Conservation (phyloP, 129 eudicot species). For the Solidago caesia region DNA sequence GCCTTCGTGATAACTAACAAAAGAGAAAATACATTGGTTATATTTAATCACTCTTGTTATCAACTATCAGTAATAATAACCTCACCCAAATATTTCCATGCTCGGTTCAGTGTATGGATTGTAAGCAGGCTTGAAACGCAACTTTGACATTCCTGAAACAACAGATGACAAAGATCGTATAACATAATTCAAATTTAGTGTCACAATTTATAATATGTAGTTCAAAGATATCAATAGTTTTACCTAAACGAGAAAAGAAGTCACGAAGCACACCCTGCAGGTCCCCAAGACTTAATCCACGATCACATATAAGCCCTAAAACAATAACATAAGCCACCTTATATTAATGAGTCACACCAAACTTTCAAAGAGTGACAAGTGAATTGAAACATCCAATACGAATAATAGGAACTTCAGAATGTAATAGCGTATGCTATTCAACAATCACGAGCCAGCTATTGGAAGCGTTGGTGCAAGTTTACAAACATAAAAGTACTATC, state of each 20-base stretch:
- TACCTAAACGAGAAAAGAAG: conserved; percentile 90
- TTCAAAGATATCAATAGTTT: background rate
- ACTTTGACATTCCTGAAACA: conserved; percentile 80
- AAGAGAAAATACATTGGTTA: background rate
- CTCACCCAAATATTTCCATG: conserved; percentile 96
- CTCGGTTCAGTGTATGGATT: conserved; percentile 99
- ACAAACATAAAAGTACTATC: no score
- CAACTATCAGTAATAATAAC: background rate
- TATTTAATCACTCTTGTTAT: background rate
- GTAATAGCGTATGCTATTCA: background rate
- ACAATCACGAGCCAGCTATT: no score
- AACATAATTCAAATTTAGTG: background rate
- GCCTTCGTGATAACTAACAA: conserved; percentile 90
- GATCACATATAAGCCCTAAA: conserved; percentile 89
- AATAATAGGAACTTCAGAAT: background rate
- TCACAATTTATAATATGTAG: background rate
- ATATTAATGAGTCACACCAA: background rate
- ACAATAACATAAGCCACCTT: conserved; percentile 12
- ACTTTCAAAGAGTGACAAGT: background rate
- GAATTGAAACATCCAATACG: background rate
- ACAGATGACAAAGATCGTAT: conserved; percentile 3
- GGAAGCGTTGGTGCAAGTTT: no score
- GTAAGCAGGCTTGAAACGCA: conserved; percentile 97
- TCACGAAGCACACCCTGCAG: conserved; percentile 87
- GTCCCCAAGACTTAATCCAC: conserved; percentile 89